Evolutionary conservation across 2,329 filamentous ascomycete genomes (phyloP).

Genomic region (Arthrobotrys entomopaga): DNA sequence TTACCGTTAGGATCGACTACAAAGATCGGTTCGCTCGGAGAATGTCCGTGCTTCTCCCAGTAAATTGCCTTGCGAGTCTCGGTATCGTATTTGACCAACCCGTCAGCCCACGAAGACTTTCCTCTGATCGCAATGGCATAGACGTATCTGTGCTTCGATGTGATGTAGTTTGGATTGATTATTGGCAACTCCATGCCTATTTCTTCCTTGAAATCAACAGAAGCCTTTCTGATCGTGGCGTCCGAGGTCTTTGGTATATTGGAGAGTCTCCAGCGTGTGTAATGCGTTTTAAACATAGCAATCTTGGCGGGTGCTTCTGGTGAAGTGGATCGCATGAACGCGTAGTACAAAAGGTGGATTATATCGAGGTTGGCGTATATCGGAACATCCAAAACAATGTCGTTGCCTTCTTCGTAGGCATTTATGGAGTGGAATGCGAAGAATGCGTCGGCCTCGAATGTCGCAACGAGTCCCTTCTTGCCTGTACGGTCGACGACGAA

Average conservation of each 20-base stretch:
- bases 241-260: conserved; percentile 38
- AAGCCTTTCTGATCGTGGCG: conserved; percentile 18
- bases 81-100: conserved; percentile 73
- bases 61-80: conserved; percentile 66
- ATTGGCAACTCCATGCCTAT: conserved; percentile 69
- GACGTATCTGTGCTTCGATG: conserved; percentile 69
- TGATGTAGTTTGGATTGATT: conserved; percentile 70
- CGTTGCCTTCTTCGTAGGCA: conserved; percentile 72
- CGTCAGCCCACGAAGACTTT: conserved; percentile 71
- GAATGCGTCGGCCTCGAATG: conserved; percentile 73
- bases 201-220: conserved; percentile 48
- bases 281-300: conserved; percentile 62
- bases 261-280: conserved; percentile 58
- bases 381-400: conserved; percentile 74
- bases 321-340: conserved; percentile 71
- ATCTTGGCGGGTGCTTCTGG: conserved; percentile 65
- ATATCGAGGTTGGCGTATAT: conserved; percentile 74
- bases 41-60: conserved; percentile 72
- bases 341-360: conserved; percentile 75
- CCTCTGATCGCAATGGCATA: conserved; percentile 71
- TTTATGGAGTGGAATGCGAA: conserved; percentile 87
- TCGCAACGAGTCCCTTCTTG: conserved; percentile 73
- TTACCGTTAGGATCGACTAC: conserved; percentile 64
- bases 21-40: conserved; percentile 77
- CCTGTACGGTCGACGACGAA: conserved; percentile 75